Evolutionary conservation across 257 asterid genomes (phyloP).

Genomic region (Solanum bukasovii): DNA sequence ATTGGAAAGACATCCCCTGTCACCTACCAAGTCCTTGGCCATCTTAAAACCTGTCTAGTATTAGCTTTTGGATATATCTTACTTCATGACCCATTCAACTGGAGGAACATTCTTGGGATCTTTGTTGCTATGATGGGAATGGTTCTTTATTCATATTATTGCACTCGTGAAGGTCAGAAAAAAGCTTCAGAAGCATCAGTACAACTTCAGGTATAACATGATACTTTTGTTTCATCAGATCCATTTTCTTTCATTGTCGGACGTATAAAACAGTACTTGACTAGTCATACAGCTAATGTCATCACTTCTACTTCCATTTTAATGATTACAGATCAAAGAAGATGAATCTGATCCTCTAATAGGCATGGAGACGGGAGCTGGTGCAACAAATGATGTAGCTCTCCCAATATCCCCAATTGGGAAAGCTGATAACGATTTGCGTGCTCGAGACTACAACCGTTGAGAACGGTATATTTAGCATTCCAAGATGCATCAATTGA

Average conservation of each 20-base stretch:
- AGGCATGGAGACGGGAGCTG: conserved; percentile 39
- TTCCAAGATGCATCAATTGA: not conserved
- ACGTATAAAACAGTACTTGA: not conserved
- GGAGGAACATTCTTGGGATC: conserved; percentile 63
- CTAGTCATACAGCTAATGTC: not conserved
- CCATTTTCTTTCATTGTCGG: not conserved
- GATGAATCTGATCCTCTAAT: conserved; percentile 60
- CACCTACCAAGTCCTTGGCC: conserved; percentile 75
- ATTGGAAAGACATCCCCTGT: conserved; percentile 78
- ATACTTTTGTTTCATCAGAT: not conserved
- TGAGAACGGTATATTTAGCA: not conserved
- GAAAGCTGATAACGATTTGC: conserved; percentile 34
- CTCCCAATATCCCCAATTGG: conserved; percentile 33
- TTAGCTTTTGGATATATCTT: conserved; percentile 51
- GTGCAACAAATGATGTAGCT: conserved; percentile 26
- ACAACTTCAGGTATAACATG: conserved; percentile 39
- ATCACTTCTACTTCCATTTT: not conserved
- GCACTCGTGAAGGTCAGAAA: conserved; percentile 38
- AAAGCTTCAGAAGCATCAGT: conserved; percentile 34
- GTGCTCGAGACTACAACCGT: conserved; percentile 4
- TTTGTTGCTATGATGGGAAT: conserved; percentile 51
- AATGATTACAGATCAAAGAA: conserved; percentile 38
- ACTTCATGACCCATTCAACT: conserved; percentile 52
- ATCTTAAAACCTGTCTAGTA: conserved; percentile 67
- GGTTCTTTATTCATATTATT: conserved; percentile 58